Percentiles rank a stretch among this genome's conserved stretches.
These are phyloP conservation scores for Penicillium sumatraense DNA, from an alignment of 2,329 filamentous ascomycete genomes.

Conservation along the genomic window DNA sequence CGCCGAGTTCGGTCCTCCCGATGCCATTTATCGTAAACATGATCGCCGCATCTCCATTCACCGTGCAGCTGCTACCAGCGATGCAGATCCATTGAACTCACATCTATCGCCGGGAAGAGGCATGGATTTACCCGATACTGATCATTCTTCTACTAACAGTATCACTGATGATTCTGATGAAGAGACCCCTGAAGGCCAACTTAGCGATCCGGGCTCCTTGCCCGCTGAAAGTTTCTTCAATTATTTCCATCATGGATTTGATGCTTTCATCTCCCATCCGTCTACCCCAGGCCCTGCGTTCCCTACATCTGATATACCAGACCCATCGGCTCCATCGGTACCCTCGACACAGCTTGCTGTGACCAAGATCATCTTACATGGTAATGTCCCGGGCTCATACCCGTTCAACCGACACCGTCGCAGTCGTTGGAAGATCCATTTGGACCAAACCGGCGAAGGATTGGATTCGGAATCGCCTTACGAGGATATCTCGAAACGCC, in stretches of 20 bases:
- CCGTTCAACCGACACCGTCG: slow-evolving; percentile 94
- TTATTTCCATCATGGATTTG: slow-evolving; percentile 95
- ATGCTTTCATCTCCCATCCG: slow-evolving; percentile 84
- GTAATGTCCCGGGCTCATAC: slow-evolving; percentile 93
- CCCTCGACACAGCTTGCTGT: slow-evolving; percentile 72
- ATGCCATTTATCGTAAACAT: slow-evolving; percentile 90
- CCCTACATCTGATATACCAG: slow-evolving; percentile 52
- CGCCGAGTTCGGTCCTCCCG: slow-evolving; percentile 87
- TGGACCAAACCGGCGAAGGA: slow-evolving; percentile 46
- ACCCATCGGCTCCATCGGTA: slow-evolving; percentile 32
- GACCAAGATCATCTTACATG: slow-evolving; percentile 90
- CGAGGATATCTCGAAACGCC: slow-evolving; percentile 68
- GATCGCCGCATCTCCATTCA: slow-evolving; percentile 90
- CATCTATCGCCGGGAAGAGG: slow-evolving; percentile 41
- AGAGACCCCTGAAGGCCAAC: slow-evolving; percentile 59
- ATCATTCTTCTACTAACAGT: slow-evolving; percentile 74
- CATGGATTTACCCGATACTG: slow-evolving; percentile 64
- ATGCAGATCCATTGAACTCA: slow-evolving; percentile 38
- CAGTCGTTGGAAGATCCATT: slow-evolving; percentile 79
- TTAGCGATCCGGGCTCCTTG: slow-evolving; percentile 62
- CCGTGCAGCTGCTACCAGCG: slow-evolving; percentile 36
- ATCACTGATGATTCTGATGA: slow-evolving; percentile 70
- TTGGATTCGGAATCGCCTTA: slow-evolving; percentile 80
- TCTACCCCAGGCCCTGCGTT: slow-evolving; percentile 67
- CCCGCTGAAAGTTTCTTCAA: slow-evolving; percentile 80